These are phyloP conservation scores for Aspergillus niger DNA, from an alignment of 2,329 filamentous ascomycete genomes.

Conservation along the genomic window DNA sequence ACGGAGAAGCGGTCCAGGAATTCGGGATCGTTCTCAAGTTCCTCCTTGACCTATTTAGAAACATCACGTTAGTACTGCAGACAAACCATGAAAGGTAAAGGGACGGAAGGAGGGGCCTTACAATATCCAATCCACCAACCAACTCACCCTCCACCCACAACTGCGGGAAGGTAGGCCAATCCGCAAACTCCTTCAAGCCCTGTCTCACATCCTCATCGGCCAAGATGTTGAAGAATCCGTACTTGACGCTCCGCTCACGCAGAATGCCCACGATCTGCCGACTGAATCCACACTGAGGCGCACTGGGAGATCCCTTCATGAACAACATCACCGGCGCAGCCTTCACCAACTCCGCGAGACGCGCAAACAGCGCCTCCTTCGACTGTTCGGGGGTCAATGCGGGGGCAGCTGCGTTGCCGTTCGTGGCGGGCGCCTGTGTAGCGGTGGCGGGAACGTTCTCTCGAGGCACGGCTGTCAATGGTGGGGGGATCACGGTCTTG, in stretches of 20 bases:
- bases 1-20: constrained; percentile 76
- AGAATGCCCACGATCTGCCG: constrained; percentile 83
- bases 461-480: constrained; percentile 43
- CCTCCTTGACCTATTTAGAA: constrained; percentile 77
- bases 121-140: constrained; percentile 92
- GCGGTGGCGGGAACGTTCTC: constrained; percentile 35
- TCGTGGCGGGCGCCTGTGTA: constrained; percentile 31
- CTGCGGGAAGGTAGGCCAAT: constrained; percentile 98
- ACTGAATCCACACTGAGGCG: constrained; percentile 90
- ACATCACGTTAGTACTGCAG: constrained; percentile 15
- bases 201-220: constrained; percentile 97
- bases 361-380: constrained; percentile 82
- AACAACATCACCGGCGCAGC: constrained; percentile 98
- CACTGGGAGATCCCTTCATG: constrained; percentile 92
- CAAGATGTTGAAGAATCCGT: constrained; percentile 98
- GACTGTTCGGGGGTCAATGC: constrained; percentile 52
- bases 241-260: constrained; percentile 87
- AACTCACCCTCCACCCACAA: constrained; percentile 89
- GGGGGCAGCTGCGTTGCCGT: constrained; percentile 26
- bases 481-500: constrained; percentile 42
- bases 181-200: constrained; percentile 94
- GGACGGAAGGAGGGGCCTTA: constrained; percentile 53
- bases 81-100: not conserved
- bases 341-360: constrained; percentile 82
- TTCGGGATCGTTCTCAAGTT: constrained; percentile 77